These are phyloP conservation scores for Blastomyces gilchristii DNA, from an alignment of 2,329 filamentous ascomycete genomes.

Conservation along the genomic window DNA sequence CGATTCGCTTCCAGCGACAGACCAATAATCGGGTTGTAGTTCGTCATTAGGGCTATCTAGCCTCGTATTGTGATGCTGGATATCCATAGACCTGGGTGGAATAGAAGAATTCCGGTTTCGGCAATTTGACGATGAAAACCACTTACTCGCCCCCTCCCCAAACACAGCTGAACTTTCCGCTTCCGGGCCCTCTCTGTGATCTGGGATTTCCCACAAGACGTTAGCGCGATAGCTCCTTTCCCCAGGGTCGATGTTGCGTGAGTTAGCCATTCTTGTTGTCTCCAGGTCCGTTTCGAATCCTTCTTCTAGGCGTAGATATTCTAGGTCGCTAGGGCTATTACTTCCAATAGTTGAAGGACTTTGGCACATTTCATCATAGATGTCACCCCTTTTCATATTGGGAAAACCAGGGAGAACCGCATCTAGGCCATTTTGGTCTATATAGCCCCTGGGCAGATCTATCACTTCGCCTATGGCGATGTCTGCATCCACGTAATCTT, in stretches of 20 bases:
- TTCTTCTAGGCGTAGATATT: background rate
- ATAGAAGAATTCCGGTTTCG: background rate
- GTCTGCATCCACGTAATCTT: constrained; percentile 13
- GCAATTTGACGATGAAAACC: background rate
- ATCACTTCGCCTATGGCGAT: background rate
- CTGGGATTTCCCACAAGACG: background rate
- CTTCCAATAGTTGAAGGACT: background rate
- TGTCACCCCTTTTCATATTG: background rate
- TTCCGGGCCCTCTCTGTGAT: background rate
- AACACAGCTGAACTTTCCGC: too few species aligned
- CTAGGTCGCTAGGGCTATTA: background rate
- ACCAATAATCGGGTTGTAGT: background rate
- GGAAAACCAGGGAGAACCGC: background rate
- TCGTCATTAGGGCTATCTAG: background rate
- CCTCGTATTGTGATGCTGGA: too few species aligned
- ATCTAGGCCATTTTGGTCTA: background rate
- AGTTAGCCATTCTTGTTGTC: background rate
- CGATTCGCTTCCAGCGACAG: constrained; percentile 14
- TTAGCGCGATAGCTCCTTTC: background rate
- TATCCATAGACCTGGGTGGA: background rate
- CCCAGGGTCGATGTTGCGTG: background rate
- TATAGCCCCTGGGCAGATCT: background rate
- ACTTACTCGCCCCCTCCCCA: background rate
- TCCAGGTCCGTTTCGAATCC: background rate
- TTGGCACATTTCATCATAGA: background rate